These are phyloP conservation scores for Candida succiphila DNA, from an alignment of 805 yeast species.

Conservation along the genomic window DNA sequence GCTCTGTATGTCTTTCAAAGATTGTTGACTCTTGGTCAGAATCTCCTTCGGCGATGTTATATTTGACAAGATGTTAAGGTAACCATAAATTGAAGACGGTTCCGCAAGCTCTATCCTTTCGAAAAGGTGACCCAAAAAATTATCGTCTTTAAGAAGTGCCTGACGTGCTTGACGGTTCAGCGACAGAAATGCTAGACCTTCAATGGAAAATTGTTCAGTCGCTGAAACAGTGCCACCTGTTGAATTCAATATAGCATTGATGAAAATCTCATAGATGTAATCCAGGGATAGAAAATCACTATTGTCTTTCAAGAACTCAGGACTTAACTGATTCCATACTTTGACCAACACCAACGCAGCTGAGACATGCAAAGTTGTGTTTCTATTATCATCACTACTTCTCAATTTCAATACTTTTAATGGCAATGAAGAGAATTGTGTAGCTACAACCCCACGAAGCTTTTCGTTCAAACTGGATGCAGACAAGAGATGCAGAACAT, in stretches of 20 bases:
- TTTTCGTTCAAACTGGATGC: constrained; percentile 41
- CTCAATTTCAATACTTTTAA: constrained; percentile 22
- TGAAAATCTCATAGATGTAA: constrained; percentile 18
- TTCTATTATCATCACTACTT: not conserved
- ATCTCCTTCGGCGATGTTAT: constrained; percentile 23
- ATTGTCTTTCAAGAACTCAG: constrained; percentile 17
- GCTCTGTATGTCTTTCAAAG: constrained; percentile 26
- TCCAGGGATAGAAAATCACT: constrained; percentile 22
- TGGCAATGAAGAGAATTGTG: constrained; percentile 31
- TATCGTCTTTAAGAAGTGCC: constrained; percentile 25
- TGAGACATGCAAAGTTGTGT: constrained; percentile 9
- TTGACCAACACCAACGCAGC: constrained; percentile 42
- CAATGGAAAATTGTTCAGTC: constrained; percentile 11
- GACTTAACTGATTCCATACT: constrained; percentile 41
- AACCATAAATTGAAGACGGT: no score
- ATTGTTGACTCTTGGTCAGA: constrained; percentile 20
- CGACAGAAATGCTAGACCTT: constrained; percentile 25
- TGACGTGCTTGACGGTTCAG: constrained; percentile 24
- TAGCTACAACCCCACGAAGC: constrained; percentile 36
- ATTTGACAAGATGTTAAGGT: constrained; percentile 30
- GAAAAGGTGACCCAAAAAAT: constrained; percentile 16
- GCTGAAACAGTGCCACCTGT: not conserved
- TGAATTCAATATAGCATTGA: constrained; percentile 18
- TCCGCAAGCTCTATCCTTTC: constrained; percentile 2
- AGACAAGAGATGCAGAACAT: constrained; percentile 26